Conservation (phyloP, 805 yeast species). For the Suhomyces prunicola region DNA sequence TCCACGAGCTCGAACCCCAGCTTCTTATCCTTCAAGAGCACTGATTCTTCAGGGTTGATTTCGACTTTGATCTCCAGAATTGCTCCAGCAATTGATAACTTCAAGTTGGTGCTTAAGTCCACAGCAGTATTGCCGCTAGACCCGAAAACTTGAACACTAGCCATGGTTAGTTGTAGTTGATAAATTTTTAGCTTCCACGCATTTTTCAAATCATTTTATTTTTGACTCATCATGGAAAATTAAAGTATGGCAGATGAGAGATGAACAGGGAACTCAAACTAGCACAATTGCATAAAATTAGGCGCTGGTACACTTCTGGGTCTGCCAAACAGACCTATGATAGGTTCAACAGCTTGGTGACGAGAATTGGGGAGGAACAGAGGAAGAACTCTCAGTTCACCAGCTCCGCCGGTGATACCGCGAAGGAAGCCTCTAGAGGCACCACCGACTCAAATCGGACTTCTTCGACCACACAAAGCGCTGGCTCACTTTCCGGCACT, state of each 20-base stretch:
- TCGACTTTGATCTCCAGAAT: conserved; percentile 13
- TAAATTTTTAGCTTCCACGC: not conserved
- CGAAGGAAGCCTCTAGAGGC: not conserved
- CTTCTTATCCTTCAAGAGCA: conserved; percentile 31
- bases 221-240: conserved; percentile 4
- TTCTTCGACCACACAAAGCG: not conserved
- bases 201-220: not conserved
- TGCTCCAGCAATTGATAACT: conserved; percentile 21
- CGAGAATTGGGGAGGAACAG: not conserved
- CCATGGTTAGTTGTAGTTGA: not conserved
- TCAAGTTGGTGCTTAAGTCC: conserved; percentile 24
- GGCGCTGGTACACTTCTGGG: not conserved
- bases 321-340: not conserved
- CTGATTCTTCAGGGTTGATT: conserved; percentile 21
- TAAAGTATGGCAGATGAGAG: not conserved
- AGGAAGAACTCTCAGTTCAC: not conserved
- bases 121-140: conserved; percentile 9
- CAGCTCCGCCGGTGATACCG: not conserved
- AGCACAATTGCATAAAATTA: not conserved
- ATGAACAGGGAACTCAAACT: not conserved
- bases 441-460: not conserved
- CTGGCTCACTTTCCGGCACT: not conserved
- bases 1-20: conserved; percentile 51
- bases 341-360: conserved; percentile 1
- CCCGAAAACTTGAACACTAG: conserved; percentile 6